Base-by-base conservation (phyloP, 163 green algal species). In the Chlamydomonas reinhardtii region DNA sequence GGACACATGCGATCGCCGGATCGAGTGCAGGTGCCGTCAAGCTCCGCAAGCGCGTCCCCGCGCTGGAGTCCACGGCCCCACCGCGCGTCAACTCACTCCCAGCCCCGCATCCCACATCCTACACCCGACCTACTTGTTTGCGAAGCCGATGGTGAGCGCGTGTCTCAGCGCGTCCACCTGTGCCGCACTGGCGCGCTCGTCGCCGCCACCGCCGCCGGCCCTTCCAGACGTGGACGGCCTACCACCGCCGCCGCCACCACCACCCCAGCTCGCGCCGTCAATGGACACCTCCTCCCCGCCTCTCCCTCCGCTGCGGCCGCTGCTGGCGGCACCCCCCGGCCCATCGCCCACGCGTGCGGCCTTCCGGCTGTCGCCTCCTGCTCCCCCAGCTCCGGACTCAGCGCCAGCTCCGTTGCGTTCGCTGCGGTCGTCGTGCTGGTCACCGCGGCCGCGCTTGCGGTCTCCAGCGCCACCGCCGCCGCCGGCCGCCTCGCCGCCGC, bases 111-210 rank as follows among this genome's bases (percentile, higher is more conserved):
- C 48, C 48, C 48, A 1, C 48, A 2, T 14, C 11, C 74, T 0
- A 8, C 11, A 2, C 66, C 66, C 34, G 4, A 78, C 84, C 43
- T 70, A 91, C 86, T 90, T 94, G 88, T 95, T 97, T 0, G 94
- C 96, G 90, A 96, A 98, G 0, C 97, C 97, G 24, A 96, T 80
- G 27, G 92, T 94, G 27, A 98, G 65, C 5, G 95, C 94, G 14
- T 92, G 84, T 56, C 94, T 59, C 74, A 97, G 52, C 8, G 64
- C 83, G 35, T 89, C 72, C 70, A 87, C 85, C 70, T 86, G 62
- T 5, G n/a, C 76, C 17, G 61, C 35, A 37, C 32, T 65, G 29
- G 73, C 76, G 69, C 64, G 43, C 39, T n/a, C 77, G 74, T 62
- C 62, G 59, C n/a, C 32, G 20, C 59, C 70, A 5, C 19, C 34